Conservation (phyloP, 768 basidiomycete genomes). For the Mycena belliarum region DNA sequence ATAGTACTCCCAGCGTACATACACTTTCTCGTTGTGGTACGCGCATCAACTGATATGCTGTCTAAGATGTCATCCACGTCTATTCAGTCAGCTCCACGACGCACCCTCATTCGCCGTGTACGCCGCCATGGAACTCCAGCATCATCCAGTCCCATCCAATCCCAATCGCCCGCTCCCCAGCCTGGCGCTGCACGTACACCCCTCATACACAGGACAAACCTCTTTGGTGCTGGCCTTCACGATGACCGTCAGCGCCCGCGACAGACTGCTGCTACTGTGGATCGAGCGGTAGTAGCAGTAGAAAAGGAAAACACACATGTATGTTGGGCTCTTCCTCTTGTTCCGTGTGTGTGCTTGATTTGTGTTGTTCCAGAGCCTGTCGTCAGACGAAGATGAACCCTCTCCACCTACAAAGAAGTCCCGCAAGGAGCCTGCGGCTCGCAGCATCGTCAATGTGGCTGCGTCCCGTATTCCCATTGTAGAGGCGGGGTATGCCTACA, state of each 20-base stretch:
- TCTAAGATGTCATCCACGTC: neutral
- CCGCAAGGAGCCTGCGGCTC: neutral
- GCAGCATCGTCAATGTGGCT: slow-evolving; percentile 2
- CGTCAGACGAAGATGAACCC: neutral
- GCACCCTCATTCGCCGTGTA: neutral
- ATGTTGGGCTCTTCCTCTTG: neutral
- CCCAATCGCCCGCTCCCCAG: neutral
- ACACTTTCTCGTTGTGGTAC: too few relatives aligned
- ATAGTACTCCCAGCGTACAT: too few relatives aligned
- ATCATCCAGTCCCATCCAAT: neutral
- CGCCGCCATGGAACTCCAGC: neutral
- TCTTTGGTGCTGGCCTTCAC: neutral
- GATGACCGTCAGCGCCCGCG: slow-evolving; percentile 3
- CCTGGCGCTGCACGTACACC: neutral
- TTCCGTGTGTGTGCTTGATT: neutral
- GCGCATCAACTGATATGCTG: too few relatives aligned
- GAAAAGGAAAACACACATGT: neutral
- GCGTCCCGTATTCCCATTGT: neutral
- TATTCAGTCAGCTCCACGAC: neutral
- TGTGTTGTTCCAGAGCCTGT: neutral
- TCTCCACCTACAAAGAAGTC: slow-evolving; percentile 1
- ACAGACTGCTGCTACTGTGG: neutral
- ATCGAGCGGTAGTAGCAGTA: too few relatives aligned
- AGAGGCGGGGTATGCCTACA: neutral
- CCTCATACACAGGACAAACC: neutral